Base-by-base conservation (phyloP, 2,329 filamentous ascomycete species). In the Aspergillus unguis region DNA sequence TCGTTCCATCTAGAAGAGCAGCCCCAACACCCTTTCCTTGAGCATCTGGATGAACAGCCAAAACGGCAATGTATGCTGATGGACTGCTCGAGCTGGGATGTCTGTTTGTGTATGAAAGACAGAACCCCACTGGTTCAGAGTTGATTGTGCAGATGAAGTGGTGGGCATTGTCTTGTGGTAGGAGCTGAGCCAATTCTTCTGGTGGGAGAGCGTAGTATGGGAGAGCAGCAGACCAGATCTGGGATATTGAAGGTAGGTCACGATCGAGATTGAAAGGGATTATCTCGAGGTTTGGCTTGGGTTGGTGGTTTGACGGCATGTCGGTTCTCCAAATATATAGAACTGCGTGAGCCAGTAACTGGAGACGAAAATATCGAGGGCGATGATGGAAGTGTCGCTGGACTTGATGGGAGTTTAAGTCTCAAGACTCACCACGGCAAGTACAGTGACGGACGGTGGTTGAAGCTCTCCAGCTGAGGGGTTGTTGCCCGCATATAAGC, bases 1-100 rank as follows among this genome's bases (percentile, higher is more conserved):
- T 61, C 1, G 61, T 61, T 49, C 66, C 66, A 26, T 53, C 59
- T 2, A 76, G 40, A 2, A 77, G 55, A 4, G 65, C 56, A 2
- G 69, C 72, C 11, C 73, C 74, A n/a, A 75, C 58, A 2, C 74
- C 73, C 29, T 69, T 64, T 2, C 64, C 54, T 44, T 72, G 72
- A 10, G 64, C 58, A 5, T 61, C 51, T 2, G 69, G 67, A 10
- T 67, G 40, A 2, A 76, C 74, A 5, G 68, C 73, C 32, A 76
- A 54, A 6, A 62, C 69, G 17, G 73, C 64, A 37, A 76, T 65
- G 33, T 71, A 60, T 26, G 60, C 66, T 6, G 60, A 63, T 5
- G 55, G 58, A 23, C 17, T 44, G 10, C 6, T 31, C 61, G 17
- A 57, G 55, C 17, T 17, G 17, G 17, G 17, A 9, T 66, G 56